Evolutionary conservation across 106 monocot species (phyloP).

Genomic region (Dendrobium huoshanense): DNA sequence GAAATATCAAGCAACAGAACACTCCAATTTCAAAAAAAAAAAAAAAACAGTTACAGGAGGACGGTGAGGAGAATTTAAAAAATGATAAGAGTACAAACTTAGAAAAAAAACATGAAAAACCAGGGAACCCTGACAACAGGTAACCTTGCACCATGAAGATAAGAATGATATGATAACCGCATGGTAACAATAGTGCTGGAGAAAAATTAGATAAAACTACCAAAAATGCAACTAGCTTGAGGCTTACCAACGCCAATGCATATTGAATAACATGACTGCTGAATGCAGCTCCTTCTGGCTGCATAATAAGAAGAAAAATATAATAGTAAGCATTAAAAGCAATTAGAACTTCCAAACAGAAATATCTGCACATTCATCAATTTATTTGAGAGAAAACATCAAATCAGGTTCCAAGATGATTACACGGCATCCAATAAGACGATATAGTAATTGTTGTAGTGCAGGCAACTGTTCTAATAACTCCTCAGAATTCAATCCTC

Average conservation of each 20-base stretch:
- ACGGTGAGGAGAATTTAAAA: background rate
- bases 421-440: conserved; percentile 80
- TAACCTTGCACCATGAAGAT: background rate
- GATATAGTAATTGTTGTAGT: conserved; percentile 73
- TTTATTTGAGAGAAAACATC: background rate
- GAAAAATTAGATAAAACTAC: background rate
- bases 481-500: conserved; percentile 52
- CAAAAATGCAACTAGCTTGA: background rate
- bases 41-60: background rate
- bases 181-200: background rate
- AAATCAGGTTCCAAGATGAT: background rate
- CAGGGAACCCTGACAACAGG: background rate
- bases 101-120: background rate
- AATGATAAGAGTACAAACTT: background rate
- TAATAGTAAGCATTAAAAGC: conserved; percentile 1
- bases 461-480: conserved; percentile 82
- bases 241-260: conserved; percentile 73
- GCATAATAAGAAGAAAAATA: conserved; percentile 16
- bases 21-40: background rate
- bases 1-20: background rate
- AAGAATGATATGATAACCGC: background rate
- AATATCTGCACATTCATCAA: background rate
- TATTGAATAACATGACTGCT: conserved; percentile 75
- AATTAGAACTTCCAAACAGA: background rate
- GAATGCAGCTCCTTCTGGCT: conserved; percentile 81